These are phyloP conservation scores for Raffaelea deltoideospora DNA, from an alignment of 2,329 filamentous ascomycete species.

Conservation along the genomic window DNA sequence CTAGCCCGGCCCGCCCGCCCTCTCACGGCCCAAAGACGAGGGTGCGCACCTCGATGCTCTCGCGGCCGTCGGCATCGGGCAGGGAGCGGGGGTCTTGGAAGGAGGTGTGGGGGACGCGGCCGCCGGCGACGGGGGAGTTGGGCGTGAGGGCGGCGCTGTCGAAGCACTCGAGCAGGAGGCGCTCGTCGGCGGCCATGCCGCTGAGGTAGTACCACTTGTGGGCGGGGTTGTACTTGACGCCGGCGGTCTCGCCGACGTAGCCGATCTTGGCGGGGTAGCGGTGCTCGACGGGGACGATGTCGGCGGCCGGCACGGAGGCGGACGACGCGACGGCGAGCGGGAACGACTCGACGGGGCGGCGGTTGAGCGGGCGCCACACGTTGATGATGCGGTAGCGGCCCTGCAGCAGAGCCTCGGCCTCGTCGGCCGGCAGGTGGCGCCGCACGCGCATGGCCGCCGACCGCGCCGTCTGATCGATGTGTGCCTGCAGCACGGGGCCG, in stretches of 20 bases:
- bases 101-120: constrained; percentile 56
- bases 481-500: constrained; percentile 54
- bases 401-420: constrained; percentile 50
- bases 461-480: constrained; percentile 67
- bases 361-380: constrained; percentile 58
- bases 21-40: constrained; percentile 58
- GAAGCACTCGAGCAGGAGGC: constrained; percentile 65
- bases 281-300: constrained; percentile 60
- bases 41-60: constrained; percentile 82
- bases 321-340: constrained; percentile 58
- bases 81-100: constrained; percentile 64
- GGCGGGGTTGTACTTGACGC: constrained; percentile 40
- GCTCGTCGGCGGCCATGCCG: constrained; percentile 59
- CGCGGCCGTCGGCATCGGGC: constrained; percentile 52
- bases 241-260: constrained; percentile 60
- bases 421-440: constrained; percentile 45
- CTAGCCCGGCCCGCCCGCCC: neutral
- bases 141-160: constrained; percentile 46
- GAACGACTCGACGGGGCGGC: constrained; percentile 44
- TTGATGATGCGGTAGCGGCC: constrained; percentile 74
- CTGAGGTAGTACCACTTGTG: constrained; percentile 72
- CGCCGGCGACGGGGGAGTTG: constrained; percentile 32
- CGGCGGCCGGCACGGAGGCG: constrained; percentile 40
- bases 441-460: constrained; percentile 54
- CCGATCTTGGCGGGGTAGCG: constrained; percentile 52